Evolutionary conservation across 768 basidiomycete species (phyloP).

Genomic region (Boletus sp.): DNA sequence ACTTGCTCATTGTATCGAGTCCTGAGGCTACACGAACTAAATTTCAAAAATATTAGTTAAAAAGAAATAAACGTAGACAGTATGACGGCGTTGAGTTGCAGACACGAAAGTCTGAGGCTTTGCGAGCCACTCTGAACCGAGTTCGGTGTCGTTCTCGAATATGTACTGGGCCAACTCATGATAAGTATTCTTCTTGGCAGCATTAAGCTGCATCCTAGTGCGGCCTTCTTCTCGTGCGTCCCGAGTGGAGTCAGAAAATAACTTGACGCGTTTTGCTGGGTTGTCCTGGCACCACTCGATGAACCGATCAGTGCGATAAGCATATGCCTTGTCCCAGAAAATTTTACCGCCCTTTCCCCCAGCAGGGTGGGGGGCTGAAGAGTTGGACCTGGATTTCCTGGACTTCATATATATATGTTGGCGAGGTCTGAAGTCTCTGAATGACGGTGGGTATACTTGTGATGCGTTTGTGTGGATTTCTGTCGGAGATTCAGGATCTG

Average conservation of each 20-base stretch:
- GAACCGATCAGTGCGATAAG: background rate
- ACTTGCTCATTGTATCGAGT: background rate
- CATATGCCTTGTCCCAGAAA: background rate
- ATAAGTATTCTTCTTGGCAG: background rate
- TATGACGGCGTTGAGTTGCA: background rate
- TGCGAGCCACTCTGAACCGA: background rate
- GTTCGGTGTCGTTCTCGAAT: background rate
- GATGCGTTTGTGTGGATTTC: too few relatives aligned
- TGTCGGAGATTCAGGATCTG: too few relatives aligned
- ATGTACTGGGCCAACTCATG: background rate
- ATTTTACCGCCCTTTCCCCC: too few relatives aligned
- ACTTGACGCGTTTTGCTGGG: background rate
- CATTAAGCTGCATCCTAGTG: background rate
- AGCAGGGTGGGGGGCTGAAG: too few relatives aligned
- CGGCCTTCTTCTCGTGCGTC: background rate
- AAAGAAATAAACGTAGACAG: background rate
- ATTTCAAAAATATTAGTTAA: too few relatives aligned
- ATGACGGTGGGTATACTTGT: too few relatives aligned
- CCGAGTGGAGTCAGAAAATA: background rate
- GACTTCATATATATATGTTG: too few relatives aligned
- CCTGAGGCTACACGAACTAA: background rate
- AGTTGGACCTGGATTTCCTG: too few relatives aligned
- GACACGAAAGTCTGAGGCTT: too few relatives aligned
- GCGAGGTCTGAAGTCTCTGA: too few relatives aligned
- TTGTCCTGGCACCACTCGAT: background rate